Conservation (phyloP, 2,329 filamentous ascomycete species). For the Ceratocystis colombiana region DNA sequence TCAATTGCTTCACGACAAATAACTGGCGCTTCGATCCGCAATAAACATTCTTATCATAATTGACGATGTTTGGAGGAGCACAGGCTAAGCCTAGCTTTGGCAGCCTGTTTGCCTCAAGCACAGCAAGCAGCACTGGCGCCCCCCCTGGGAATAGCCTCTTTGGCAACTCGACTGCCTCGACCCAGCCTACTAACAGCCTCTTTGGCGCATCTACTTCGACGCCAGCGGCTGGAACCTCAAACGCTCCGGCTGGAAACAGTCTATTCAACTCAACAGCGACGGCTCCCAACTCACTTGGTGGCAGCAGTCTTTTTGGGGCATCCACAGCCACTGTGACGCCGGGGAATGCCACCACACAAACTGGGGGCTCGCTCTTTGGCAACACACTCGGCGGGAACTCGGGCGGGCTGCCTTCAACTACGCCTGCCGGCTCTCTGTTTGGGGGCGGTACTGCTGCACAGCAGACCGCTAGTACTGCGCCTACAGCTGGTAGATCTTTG, state of each 20-base stretch:
- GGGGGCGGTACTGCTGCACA: slow-evolving; percentile 29
- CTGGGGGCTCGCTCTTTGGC: slow-evolving; percentile 29
- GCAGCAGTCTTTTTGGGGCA: slow-evolving; percentile 33
- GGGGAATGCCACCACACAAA: slow-evolving; percentile 31
- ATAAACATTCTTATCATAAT: background rate
- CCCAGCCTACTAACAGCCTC: slow-evolving; percentile 26
- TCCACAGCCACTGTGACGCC: slow-evolving; percentile 26
- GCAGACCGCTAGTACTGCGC: slow-evolving; percentile 27
- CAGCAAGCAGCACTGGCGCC: slow-evolving; percentile 23
- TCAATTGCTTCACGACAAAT: background rate
- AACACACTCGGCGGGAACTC: slow-evolving; percentile 18
- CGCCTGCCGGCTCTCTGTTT: slow-evolving; percentile 31
- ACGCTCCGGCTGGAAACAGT: slow-evolving; percentile 23
- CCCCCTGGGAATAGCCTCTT: slow-evolving; percentile 28
- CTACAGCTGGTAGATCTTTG: slow-evolving; percentile 3
- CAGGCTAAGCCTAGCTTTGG: slow-evolving; percentile 23
- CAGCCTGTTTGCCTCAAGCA: slow-evolving; percentile 22
- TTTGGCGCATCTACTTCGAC: slow-evolving; percentile 29
- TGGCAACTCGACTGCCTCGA: slow-evolving; percentile 28
- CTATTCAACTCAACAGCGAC: slow-evolving; percentile 28
- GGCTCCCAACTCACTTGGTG: slow-evolving; percentile 27
- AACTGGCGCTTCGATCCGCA: background rate
- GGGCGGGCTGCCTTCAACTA: slow-evolving; percentile 27
- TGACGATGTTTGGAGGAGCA: slow-evolving; percentile 21
- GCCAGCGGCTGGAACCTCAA: slow-evolving; percentile 21